Conservation (phyloP, 2,329 filamentous ascomycete species). For the Dactylonectria estremocensis region DNA sequence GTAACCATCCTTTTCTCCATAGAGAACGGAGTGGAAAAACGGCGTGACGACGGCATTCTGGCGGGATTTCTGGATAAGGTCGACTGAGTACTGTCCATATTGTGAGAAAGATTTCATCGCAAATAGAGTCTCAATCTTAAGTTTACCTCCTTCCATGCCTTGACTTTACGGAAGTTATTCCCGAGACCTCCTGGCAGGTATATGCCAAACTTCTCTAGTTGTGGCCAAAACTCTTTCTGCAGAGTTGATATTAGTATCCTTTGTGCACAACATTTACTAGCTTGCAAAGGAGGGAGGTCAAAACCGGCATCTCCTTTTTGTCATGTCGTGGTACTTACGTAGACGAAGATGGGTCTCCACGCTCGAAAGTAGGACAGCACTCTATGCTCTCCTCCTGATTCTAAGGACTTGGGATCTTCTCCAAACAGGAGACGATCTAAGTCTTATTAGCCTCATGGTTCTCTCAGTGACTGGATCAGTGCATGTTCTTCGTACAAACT, state of each 20-base stretch:
- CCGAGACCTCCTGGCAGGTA: slow-evolving; percentile 8
- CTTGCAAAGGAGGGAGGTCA: no score
- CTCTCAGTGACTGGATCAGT: not conserved
- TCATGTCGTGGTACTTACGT: slow-evolving; percentile 1
- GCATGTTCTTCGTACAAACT: slow-evolving; percentile 7
- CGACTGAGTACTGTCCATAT: slow-evolving; percentile 14
- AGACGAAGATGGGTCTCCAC: slow-evolving; percentile 17
- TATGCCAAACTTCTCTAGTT: not conserved
- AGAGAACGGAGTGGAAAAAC: slow-evolving; percentile 7
- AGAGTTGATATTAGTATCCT: no score
- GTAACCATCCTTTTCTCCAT: slow-evolving; percentile 1
- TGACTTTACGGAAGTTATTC: slow-evolving; percentile 4
- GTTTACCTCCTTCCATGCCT: no score
- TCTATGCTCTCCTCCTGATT: slow-evolving; percentile 4
- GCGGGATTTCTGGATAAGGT: slow-evolving; percentile 7
- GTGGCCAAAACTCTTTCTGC: slow-evolving; percentile 16
- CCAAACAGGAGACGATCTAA: slow-evolving; percentile 11
- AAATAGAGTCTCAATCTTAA: no score
- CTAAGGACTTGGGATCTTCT: no score
- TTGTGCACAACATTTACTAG: no score
- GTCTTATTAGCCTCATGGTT: not conserved
- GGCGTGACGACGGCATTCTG: slow-evolving; percentile 5
- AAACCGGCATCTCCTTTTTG: no score
- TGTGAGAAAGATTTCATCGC: no score
- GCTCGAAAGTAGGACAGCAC: slow-evolving; percentile 10